phyloP scores from a whole-genome alignment of 176 grass and related monocot genomes.

The Aegilops speltoides region DNA sequence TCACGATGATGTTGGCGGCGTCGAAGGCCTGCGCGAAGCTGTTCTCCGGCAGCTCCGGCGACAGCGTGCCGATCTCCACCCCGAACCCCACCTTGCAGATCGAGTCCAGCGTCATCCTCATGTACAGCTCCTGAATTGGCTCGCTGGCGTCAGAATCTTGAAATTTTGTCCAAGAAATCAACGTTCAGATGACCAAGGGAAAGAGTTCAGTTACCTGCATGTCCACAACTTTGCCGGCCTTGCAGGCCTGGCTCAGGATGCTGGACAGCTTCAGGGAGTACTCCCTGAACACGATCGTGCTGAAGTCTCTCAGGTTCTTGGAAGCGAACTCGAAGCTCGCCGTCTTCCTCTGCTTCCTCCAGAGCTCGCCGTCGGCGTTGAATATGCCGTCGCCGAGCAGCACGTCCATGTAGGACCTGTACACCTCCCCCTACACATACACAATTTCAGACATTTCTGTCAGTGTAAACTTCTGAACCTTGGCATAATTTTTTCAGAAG shows the following conservation, averaged over 20 bases:
- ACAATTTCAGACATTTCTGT: slow-evolving; percentile 6
- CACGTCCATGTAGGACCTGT: slow-evolving; percentile 88
- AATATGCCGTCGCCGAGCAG: slow-evolving; percentile 93
- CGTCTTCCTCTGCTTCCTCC: slow-evolving; percentile 93
- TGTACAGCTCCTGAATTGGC: slow-evolving; percentile 63
- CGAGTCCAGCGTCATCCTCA: slow-evolving; percentile 96
- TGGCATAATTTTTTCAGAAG: too few relatives aligned
- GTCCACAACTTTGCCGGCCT: slow-evolving; percentile 45
- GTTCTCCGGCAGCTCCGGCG: slow-evolving; percentile 75
- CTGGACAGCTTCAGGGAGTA: slow-evolving; percentile 81
- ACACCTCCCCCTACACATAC: slow-evolving; percentile 50
- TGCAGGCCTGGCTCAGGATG: slow-evolving; percentile 63
- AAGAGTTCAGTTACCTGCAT: slow-evolving; percentile 59
- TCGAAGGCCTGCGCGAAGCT: slow-evolving; percentile 87
- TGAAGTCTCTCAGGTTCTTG: slow-evolving; percentile 89
- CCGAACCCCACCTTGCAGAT: slow-evolving; percentile 93
- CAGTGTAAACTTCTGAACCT: not conserved
- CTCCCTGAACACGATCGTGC: slow-evolving; percentile 81
- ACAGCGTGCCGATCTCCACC: slow-evolving; percentile 83
- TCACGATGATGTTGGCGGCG: slow-evolving; percentile 76
- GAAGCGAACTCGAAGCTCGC: slow-evolving; percentile 95
- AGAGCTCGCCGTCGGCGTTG: slow-evolving; percentile 86
- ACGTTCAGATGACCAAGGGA: not conserved
- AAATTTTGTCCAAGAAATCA: not conserved
- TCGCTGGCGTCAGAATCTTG: not conserved